Conservation (phyloP, 805 yeast species). For the Spathaspora girioi region DNA sequence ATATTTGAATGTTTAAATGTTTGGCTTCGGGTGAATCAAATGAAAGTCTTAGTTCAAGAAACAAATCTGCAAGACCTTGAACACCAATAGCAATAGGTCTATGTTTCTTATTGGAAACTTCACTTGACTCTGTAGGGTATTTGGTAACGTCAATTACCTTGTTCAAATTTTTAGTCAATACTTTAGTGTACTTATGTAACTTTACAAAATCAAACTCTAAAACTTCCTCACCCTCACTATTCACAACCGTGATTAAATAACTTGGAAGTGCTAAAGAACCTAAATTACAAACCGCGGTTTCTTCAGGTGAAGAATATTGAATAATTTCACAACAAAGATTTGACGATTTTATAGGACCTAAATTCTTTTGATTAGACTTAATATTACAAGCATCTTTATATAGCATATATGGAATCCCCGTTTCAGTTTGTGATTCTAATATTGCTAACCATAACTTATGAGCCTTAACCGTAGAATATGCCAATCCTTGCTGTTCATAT, state of each 20-base stretch:
- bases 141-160: constrained; percentile 77
- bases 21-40: constrained; percentile 83
- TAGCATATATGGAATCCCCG: constrained; percentile 93
- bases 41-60: constrained; percentile 74
- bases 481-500: constrained; percentile 71
- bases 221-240: constrained; percentile 40
- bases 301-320: constrained; percentile 88
- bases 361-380: constrained; percentile 86
- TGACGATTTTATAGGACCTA: constrained; percentile 90
- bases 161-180: constrained; percentile 75
- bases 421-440: constrained; percentile 88
- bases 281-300: constrained; percentile 92
- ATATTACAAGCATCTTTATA: constrained; percentile 89
- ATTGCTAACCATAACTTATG: constrained; percentile 90
- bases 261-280: constrained; percentile 89
- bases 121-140: constrained; percentile 81
- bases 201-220: constrained; percentile 65
- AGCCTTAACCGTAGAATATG: constrained; percentile 67
- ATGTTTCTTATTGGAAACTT: constrained; percentile 70
- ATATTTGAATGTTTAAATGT: constrained; percentile 74
- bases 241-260: constrained; percentile 39
- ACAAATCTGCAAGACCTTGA: constrained; percentile 94
- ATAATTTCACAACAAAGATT: constrained; percentile 93
- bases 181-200: constrained; percentile 74
- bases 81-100: constrained; percentile 97